Base-by-base conservation (phyloP, 805 yeast species). In the Lachancea sp. region DNA sequence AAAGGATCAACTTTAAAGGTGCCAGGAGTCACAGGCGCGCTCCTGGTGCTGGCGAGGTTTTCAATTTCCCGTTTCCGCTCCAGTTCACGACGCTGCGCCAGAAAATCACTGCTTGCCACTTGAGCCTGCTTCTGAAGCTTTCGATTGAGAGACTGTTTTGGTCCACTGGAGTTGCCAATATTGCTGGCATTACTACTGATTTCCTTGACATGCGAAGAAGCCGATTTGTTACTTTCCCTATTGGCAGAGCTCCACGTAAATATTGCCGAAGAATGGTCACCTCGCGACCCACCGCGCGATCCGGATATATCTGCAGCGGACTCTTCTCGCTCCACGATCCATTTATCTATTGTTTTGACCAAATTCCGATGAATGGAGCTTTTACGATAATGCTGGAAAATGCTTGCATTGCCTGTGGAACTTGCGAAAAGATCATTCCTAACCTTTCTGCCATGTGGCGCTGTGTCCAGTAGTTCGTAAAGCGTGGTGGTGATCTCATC, bases 1-100 rank as follows among this genome's bases (percentile, higher is more conserved):
- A 62, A 49, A 5, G 67, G 66, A 47, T 61, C 60, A 9, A 61
- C 64, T 44, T 54, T 59, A 42, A 62, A 60, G 9, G 45, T 25
- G 12, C 57, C 42, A 18, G 40, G 38, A 8, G 44, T 18, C 12
- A 27, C 19, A 10, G 35, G 35, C 36, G 25, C 15, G 11, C 15
- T 36, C 13, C 4, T 34, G 20, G 19, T 13, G 15, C 27, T 17
- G 27, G 45, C 35, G 11, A 35, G 16, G 16, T 17, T 41, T 15
- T 41, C 45, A 8, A 22, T 22, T 33, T 44, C 44, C 45, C 26
- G 29, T 16, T 41, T 31, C 12, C 45, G 33, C 34, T 42, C 41
- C n/a, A 48, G 44, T 6, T 32, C 43, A 5, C 37, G 35, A 5
- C 35, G 36, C 32, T 33, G 43, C 13, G 42, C 12, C 48, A 36